Evolutionary conservation across 179 eudicot species (phyloP).

Genomic region (Camellia oleifera): DNA sequence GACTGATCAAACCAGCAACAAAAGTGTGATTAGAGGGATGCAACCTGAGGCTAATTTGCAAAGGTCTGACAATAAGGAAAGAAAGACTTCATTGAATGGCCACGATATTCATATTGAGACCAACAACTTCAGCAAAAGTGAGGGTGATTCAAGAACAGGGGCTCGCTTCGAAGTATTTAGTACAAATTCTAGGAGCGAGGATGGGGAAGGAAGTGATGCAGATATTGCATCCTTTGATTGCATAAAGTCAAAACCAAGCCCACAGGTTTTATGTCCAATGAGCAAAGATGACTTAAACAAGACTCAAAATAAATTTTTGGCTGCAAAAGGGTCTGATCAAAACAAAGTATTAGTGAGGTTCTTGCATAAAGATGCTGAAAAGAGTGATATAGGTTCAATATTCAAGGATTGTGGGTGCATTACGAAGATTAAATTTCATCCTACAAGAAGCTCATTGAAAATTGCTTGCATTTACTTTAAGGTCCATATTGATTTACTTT

Average conservation of each 20-base stretch:
- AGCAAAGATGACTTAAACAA: constrained; percentile 6
- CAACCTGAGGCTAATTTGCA: not conserved
- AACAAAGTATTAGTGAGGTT: constrained; percentile 24
- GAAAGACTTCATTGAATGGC: not conserved
- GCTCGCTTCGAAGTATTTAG: not conserved
- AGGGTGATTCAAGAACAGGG: not conserved
- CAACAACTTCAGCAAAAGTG: not conserved
- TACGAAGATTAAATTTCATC: constrained; percentile 13
- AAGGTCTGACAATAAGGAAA: constrained; percentile 1
- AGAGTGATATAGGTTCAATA: not conserved
- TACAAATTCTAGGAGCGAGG: not conserved
- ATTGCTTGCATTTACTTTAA: constrained; percentile 22
- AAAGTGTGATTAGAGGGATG: not conserved
- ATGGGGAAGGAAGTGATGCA: not conserved
- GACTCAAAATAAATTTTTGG: not conserved
- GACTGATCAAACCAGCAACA: not conserved
- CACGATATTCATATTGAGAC: not conserved
- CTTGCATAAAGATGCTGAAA: not conserved
- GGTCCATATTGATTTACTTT: constrained; percentile 18
- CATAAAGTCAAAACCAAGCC: constrained; percentile 4
- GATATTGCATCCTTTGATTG: not conserved
- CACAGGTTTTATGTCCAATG: not conserved
- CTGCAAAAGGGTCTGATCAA: constrained; percentile 7
- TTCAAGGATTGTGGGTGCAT: constrained; percentile 25
- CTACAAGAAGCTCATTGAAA: constrained; percentile 1